Conservation (phyloP, 805 yeast species). For the Tetrapisispora nanseiensis region DNA sequence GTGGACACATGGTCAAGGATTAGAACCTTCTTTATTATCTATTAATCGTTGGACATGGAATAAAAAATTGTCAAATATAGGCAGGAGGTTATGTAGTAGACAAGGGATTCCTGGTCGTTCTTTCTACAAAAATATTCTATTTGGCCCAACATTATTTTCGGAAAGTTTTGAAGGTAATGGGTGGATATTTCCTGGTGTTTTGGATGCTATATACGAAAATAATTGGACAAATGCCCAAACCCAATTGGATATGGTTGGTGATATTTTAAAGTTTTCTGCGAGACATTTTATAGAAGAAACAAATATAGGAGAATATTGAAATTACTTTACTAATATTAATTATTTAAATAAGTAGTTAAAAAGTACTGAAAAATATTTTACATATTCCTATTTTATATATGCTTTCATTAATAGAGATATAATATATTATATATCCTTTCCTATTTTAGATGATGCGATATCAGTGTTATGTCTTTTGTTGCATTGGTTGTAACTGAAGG, state of each 20-base stretch:
- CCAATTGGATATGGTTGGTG: conserved; percentile 38
- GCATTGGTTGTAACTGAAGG: no score
- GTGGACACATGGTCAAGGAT: conserved; percentile 36
- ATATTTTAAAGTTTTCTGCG: conserved; percentile 24
- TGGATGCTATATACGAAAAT: conserved; percentile 50
- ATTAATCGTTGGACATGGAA: conserved; percentile 72
- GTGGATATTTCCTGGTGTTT: conserved; percentile 62
- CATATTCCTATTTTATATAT: neutral
- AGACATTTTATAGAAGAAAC: conserved; percentile 19
- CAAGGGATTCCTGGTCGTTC: conserved; percentile 40
- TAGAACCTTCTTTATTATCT: conserved; percentile 59
- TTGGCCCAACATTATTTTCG: conserved; percentile 56
- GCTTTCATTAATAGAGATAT: no score
- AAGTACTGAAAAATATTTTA: neutral
- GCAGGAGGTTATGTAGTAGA: conserved; percentile 38
- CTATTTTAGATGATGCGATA: no score
- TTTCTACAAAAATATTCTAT: conserved; percentile 59
- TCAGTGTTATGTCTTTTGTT: no score
- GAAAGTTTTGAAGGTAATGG: conserved; percentile 42
- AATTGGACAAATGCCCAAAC: conserved; percentile 45
- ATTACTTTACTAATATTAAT: neutral
- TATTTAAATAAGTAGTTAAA: no score
- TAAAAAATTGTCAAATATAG: conserved; percentile 44
- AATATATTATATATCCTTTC: no score
- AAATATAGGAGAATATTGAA: conserved; percentile 5